Conservation (phyloP, 2,329 filamentous ascomycete species). For the Botrytis elliptica region DNA sequence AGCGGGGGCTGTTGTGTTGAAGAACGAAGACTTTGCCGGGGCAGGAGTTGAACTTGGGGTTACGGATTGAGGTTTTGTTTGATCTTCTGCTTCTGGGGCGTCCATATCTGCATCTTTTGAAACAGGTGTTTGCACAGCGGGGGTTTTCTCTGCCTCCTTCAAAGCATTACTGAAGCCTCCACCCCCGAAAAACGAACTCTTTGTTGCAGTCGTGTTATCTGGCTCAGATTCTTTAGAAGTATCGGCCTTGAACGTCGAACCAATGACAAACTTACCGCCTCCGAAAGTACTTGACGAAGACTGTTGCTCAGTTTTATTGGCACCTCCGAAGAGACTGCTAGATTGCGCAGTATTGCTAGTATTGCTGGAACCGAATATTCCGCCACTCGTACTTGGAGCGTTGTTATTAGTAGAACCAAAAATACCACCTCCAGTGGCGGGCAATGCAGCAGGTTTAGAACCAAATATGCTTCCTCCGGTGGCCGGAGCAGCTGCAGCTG, state of each 20-base stretch:
- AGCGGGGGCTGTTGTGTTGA: slow-evolving; percentile 24
- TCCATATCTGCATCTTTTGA: slow-evolving; percentile 55
- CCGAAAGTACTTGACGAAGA: slow-evolving; percentile 25
- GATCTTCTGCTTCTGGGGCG: slow-evolving; percentile 23
- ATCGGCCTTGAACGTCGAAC: slow-evolving; percentile 42
- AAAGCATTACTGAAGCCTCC: slow-evolving; percentile 59
- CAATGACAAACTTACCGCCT: slow-evolving; percentile 34
- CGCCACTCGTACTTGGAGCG: slow-evolving; percentile 37
- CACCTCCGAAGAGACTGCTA: slow-evolving; percentile 36
- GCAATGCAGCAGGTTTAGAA: slow-evolving; percentile 23
- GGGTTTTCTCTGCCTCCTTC: slow-evolving; percentile 45
- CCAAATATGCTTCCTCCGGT: slow-evolving; percentile 39
- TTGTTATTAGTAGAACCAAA: slow-evolving; percentile 16
- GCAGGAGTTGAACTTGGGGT: slow-evolving; percentile 33
- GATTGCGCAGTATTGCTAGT: slow-evolving; percentile 20
- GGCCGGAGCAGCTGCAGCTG: slow-evolving; percentile 36
- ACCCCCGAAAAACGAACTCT: slow-evolving; percentile 57
- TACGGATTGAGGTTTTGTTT: slow-evolving; percentile 26
- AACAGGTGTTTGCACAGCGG: slow-evolving; percentile 27
- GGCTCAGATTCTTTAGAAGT: slow-evolving; percentile 59
- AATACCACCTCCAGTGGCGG: slow-evolving; percentile 24
- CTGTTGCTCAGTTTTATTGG: slow-evolving; percentile 42
- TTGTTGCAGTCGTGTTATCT: slow-evolving; percentile 45
- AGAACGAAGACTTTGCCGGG: slow-evolving; percentile 29
- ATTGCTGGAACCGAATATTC: slow-evolving; percentile 35